phyloP scores from a whole-genome alignment of 2,329 filamentous ascomycete genomes.

The Trichoderma breve region DNA sequence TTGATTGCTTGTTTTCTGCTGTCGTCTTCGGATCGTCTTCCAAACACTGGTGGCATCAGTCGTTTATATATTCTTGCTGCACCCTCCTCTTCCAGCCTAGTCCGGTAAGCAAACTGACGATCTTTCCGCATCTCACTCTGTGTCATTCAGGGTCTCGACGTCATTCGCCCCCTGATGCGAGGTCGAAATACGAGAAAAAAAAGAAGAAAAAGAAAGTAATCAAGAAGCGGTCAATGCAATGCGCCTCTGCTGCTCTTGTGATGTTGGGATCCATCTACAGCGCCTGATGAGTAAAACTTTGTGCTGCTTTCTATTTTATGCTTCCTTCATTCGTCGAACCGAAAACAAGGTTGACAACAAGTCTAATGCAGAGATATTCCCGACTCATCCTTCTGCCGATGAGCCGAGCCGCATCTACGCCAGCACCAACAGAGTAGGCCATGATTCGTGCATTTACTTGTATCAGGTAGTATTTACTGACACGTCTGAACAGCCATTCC shows the following conservation, averaged over 20 bases:
- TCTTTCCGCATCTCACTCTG: not conserved
- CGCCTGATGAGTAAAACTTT: not conserved
- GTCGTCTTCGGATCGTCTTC: not conserved
- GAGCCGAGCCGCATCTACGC: not conserved
- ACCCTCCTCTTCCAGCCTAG: not conserved
- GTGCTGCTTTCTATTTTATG: not conserved
- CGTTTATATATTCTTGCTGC: not conserved
- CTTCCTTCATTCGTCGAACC: too few relatives aligned
- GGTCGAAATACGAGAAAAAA: not conserved
- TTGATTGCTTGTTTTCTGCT: not conserved
- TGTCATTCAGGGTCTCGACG: not conserved
- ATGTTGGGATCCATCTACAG: not conserved
- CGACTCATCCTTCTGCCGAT: not conserved
- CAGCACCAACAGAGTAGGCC: not conserved
- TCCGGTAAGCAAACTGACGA: not conserved
- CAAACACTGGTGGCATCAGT: not conserved
- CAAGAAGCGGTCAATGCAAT: not conserved
- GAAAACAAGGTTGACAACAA: constrained; percentile 1
- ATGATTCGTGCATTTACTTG: not conserved
- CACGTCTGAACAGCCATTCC: not conserved
- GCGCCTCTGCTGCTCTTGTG: not conserved
- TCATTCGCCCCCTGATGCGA: not conserved
- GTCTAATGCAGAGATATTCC: not conserved
- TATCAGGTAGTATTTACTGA: not conserved
- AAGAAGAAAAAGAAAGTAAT: not conserved